Evolutionary conservation across 257 asterid species (phyloP), one percentile per base, ranked within the genome.

Genomic region (Ilex asprella): DNA sequence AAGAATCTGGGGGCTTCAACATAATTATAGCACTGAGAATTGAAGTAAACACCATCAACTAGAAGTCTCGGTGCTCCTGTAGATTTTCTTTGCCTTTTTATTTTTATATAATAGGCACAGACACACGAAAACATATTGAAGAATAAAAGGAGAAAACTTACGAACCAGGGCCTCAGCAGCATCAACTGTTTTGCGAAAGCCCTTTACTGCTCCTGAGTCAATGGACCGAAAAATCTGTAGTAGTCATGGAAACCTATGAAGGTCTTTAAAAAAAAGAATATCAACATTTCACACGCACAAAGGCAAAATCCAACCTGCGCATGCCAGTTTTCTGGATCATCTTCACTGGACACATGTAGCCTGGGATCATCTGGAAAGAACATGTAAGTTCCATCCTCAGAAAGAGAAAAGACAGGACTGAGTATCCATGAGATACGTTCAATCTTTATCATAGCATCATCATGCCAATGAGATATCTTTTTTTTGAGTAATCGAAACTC

Each of bases 381-480:
- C 62, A 53, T 76, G 70, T 65, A 67, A 52, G 85, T 62, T 55
- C 85, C 83, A 70, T 82, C 85, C 76, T 72, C 78, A 13, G 80
- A 67, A 67, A 77, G 10, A 62, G 77, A 31, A 43, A 74, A 43
- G 44, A 87, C 86, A 68, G 97, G 97, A 65, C 89, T 89, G 57
- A 92, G 67, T 64, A 92, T 92, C 99, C 97, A 89, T 60, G 99
- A 89, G 63, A 92, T 85, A 29, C 99, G 87, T 59, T 92, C 99
- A 56, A 92, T 82, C 79, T 82, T 86, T 65, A 92, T 70, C 95
- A 92, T 83, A 67, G 98, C 80, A 75, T 92, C 98, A 77, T 92
- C 98, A 70, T 82, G 70, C 98, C 95, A 92, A 16, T 65, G 79
- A 44, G 92, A 39, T 62, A 80, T 77, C 71, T 68, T 75, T 73